Evolutionary conservation across 768 basidiomycete genomes (phyloP).

Genomic region (Hortiboletus campestris): DNA sequence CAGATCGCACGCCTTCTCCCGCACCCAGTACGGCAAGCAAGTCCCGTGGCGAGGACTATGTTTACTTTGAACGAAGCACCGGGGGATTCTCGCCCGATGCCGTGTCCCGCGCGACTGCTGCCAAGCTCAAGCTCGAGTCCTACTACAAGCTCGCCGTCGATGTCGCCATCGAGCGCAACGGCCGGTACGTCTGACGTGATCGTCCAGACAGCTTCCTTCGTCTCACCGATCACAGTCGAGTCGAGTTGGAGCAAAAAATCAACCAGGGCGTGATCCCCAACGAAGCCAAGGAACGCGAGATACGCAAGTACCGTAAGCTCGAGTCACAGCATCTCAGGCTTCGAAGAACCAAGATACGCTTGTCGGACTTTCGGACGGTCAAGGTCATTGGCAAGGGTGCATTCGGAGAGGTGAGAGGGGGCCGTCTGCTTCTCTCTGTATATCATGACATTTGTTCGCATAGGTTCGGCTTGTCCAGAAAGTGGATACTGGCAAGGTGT

Average conservation of each 20-base stretch:
- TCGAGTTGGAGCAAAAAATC: slow-evolving; percentile 84
- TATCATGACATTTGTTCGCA: slow-evolving; percentile 4
- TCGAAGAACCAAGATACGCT: slow-evolving; percentile 87
- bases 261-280: slow-evolving; percentile 68
- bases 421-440: not conserved
- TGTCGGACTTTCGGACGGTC: slow-evolving; percentile 92
- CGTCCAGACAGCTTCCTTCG: not conserved
- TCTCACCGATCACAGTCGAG: slow-evolving; percentile 54
- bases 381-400: slow-evolving; percentile 99
- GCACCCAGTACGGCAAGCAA: slow-evolving; percentile 31
- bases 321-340: slow-evolving; percentile 91
- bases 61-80: slow-evolving; percentile 91
- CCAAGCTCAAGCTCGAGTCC: slow-evolving; percentile 95
- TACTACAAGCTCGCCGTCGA: slow-evolving; percentile 99
- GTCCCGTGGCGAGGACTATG: slow-evolving; percentile 57
- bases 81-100: slow-evolving; percentile 81
- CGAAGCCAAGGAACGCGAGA: slow-evolving; percentile 87
- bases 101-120: slow-evolving; percentile 85
- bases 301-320: slow-evolving; percentile 80
- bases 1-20: slow-evolving; percentile 31
- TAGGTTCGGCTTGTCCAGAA: slow-evolving; percentile 96
- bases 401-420: slow-evolving; percentile 83
- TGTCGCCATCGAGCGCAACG: slow-evolving; percentile 92
- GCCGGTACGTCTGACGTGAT: slow-evolving; percentile 53
- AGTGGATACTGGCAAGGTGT: slow-evolving; percentile 95